Evolutionary conservation across 2,329 filamentous ascomycete species (phyloP).

Genomic region (Fusarium cyanostomum): DNA sequence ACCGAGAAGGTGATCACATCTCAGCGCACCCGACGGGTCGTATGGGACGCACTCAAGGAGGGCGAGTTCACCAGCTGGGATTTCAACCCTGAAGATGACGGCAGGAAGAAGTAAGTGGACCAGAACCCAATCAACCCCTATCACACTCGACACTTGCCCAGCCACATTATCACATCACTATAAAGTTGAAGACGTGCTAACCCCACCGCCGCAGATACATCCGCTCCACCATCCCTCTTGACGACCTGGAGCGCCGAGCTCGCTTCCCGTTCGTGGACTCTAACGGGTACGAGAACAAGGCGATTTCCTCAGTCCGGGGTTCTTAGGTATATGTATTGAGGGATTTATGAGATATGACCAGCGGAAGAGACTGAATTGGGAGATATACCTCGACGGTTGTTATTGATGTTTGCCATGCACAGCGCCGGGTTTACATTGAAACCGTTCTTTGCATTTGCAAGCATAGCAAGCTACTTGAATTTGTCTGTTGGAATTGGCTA

Average conservation of each 20-base stretch:
- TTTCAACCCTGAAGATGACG: conserved; percentile 78
- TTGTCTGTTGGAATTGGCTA: neutral
- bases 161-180: conserved; percentile 42
- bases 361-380: neutral
- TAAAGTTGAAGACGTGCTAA: conserved; percentile 45
- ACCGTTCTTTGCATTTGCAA: conserved; percentile 17
- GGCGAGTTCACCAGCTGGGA: conserved; percentile 87
- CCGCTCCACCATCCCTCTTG: conserved; percentile 81
- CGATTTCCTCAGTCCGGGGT: conserved; percentile 50
- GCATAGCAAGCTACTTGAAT: conserved; percentile 30
- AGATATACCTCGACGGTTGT: conserved; percentile 19
- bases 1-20: conserved; percentile 77
- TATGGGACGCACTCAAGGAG: conserved; percentile 81
- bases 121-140: neutral
- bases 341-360: conserved; percentile 16
- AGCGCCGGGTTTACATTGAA: conserved; percentile 16
- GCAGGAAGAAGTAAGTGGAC: conserved; percentile 67
- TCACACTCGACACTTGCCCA: conserved; percentile 17
- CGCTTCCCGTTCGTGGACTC: conserved; percentile 74
- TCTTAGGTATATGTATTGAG: neutral
- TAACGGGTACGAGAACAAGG: conserved; percentile 59
- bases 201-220: conserved; percentile 72
- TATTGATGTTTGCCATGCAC: conserved; percentile 23
- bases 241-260: conserved; percentile 80
- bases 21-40: conserved; percentile 80